Conservation (phyloP, 768 basidiomycete genomes). For the Rhizopogon vesiculosus region DNA sequence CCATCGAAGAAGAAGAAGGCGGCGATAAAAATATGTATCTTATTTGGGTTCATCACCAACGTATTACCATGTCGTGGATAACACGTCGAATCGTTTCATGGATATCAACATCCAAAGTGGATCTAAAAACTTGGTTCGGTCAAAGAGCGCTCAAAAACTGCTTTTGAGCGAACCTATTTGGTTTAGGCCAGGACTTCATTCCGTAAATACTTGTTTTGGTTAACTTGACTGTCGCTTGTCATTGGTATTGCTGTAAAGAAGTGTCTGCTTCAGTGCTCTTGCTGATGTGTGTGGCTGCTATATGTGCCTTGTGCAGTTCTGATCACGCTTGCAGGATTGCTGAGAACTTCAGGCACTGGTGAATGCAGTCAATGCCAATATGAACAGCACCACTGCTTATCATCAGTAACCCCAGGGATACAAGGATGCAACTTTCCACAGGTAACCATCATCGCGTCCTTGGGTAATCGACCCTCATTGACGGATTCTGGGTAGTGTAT, state of each 20-base stretch:
- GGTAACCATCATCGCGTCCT: conserved; percentile 43
- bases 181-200: no score
- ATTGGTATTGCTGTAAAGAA: no score
- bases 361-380: conserved; percentile 50
- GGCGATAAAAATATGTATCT: not conserved
- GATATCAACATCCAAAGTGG: no score
- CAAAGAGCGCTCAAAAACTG: no score
- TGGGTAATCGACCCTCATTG: conserved; percentile 1
- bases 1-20: not conserved
- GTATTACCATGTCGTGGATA: conserved; percentile 36
- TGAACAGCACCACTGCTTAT: conserved; percentile 5
- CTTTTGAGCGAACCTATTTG: no score
- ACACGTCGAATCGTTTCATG: conserved; percentile 89
- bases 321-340: conserved; percentile 61
- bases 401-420: conserved; percentile 88
- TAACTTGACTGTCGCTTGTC: no score
- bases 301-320: not conserved
- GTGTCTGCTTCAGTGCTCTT: no score
- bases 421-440: conserved; percentile 87
- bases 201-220: no score
- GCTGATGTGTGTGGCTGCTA: conserved; percentile 27
- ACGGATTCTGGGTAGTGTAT: conserved; percentile 50
- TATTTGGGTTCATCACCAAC: not conserved
- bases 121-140: no score
- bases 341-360: conserved; percentile 98